Base-by-base conservation (phyloP, 163 green algal species). In the Scenedesmus sp. region DNA sequence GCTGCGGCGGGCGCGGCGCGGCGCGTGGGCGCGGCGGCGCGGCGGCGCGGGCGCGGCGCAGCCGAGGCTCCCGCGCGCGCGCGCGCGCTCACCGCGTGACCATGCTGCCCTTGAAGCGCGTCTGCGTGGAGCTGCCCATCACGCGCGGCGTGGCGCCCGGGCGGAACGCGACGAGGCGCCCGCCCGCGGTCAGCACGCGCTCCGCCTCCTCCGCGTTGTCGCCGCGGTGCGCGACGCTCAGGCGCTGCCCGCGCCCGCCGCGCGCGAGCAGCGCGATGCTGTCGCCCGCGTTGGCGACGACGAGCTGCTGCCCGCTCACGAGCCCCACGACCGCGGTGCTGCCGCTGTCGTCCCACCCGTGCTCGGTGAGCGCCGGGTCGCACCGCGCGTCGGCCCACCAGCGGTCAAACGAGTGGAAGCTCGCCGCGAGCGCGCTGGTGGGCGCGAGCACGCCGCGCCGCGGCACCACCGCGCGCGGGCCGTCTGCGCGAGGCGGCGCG, bases 381-480 rank as follows among this genome's bases (percentile, higher is more conserved):
- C 75, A 83, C 29, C 75, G 75, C 24, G 75, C 75, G 51, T 83
- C 64, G 26, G 20, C 29, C 75, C 75, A 83, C 75, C 75, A 83
- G 39, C 65, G 64, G 57, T 83, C 75, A 71, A 83, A 83, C 56
- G 28, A 53, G 2, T 29, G 29, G 42, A 83, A 83, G 13, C 28
- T 31, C 13, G 29, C 42, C n/a, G 44, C 26, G 20, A 83, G 22
- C 13, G 75, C 75, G 20, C 11, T 42, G n/a, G 9, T 11, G 10
- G 75, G 69, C 15, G 47, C 36, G 10, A 77, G 26, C 69, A 57
- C 22, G 1, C 33, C 22, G 5, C 28, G 63, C 26, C 45, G 17
- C n/a, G 29, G 42, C 22, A 63, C 28, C 1, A 36, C 51, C 13
- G 51, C 60, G 9, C 74, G 45, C 60, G 10, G 24, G 9, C 18